A percentile compares a stretch with the other conserved stretches of the same genome.
Evolutionary conservation across 169 alveolate species (phyloP).

Genomic region (Eimeria acervulina): DNA sequence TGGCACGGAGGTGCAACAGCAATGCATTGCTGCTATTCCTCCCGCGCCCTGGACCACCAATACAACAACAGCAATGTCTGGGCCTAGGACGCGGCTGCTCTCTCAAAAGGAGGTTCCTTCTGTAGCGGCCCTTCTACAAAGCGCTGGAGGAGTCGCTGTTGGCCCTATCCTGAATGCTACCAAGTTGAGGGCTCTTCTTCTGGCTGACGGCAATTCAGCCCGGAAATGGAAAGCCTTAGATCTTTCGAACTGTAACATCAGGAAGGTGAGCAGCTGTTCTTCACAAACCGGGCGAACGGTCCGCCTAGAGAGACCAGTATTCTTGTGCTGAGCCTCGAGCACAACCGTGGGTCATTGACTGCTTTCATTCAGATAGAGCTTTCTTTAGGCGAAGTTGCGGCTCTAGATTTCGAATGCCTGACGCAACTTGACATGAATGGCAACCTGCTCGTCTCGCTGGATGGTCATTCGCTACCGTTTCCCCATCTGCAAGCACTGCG

Average conservation of each 20-base stretch:
- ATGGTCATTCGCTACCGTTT: slow-evolving; percentile 56
- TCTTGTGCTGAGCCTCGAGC: background rate
- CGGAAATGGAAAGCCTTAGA: slow-evolving; percentile 60
- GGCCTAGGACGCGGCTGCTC: background rate
- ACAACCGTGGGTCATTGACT: background rate
- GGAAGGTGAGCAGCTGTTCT: slow-evolving; percentile 5
- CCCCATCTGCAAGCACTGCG: slow-evolving; percentile 56
- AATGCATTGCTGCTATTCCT: background rate
- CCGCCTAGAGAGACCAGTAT: background rate
- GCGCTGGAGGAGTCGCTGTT: slow-evolving; percentile 26
- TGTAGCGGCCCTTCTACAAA: background rate
- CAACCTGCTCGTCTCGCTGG: slow-evolving; percentile 45
- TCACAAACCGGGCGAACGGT: background rate
- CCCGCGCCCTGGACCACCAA: background rate
- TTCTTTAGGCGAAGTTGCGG: slow-evolving; percentile 71
- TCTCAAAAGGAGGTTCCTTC: background rate
- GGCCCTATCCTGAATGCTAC: slow-evolving; percentile 66
- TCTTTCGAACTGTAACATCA: slow-evolving; percentile 47
- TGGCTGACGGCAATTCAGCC: slow-evolving; percentile 54
- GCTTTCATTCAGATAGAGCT: slow-evolving; percentile 49
- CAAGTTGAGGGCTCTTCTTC: slow-evolving; percentile 53
- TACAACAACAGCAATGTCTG: background rate
- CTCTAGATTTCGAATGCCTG: slow-evolving; percentile 69
- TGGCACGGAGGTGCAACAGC: slow-evolving; percentile 8
- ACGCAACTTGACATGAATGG: slow-evolving; percentile 15